Base-by-base conservation (phyloP, 1,139 yeast genomes). In the Spathaspora sp. region DNA sequence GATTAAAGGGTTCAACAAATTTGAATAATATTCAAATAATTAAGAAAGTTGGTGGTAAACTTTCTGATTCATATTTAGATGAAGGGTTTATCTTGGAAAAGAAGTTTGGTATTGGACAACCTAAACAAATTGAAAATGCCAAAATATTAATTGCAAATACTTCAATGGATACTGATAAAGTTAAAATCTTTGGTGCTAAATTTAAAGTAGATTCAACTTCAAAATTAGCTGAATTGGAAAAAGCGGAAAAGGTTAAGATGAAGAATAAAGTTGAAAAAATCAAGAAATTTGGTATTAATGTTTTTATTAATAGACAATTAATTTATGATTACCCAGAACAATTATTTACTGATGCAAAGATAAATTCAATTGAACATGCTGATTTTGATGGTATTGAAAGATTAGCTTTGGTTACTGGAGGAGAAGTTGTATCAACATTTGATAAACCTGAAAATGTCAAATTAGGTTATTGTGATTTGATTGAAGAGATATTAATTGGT, bases 321-420 rank as follows among this genome's bases (percentile, higher is more conserved):
- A 93, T 93, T 60, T 95, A 93, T 70, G 97, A 93, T 71, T 95
- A 93, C 79, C 99, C 99, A 26, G 99, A 93, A 70, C 97, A 89
- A 67, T 76, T 93, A 55, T 89, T 93, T 62, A 81, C 96, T 6
- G 99, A 93, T 59, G 70, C 89, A 39, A 83, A 85, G 48, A 87
- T 93, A 59, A 91, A 89, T 68, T 84, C 97, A 29, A 89, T 93
- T 54, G 99, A 93, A 70, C 99, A 95, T 63, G 99, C 99, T 17
- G 99, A 95, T 68, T 95, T 95, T 58, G 99, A 89, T 62, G 99
- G 99, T 58, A 90, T 93, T 49, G 99, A 93, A 73, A 84, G 99
- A 64, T 79, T 93, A 56, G 97, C 99, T 4, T 76, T 93, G 43
- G 99, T 91, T 23, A 91, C 98, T 6, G 99, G 99, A 43, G 99